Evolutionary conservation across 176 grass and related monocot genomes (phyloP).

Genomic region (Stipa capillata): DNA sequence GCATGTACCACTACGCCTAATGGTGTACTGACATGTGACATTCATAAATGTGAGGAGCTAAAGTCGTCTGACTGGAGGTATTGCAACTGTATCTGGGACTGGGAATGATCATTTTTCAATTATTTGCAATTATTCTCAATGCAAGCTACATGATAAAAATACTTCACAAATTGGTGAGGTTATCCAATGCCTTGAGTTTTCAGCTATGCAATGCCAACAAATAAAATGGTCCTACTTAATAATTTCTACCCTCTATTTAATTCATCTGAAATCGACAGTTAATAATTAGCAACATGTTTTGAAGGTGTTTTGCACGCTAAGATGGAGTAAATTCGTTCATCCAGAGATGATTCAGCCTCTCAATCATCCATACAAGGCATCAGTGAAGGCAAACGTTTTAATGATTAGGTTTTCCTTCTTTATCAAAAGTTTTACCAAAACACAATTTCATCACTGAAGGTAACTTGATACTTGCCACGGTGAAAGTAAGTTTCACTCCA

Average conservation of each 20-base stretch:
- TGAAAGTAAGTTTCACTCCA: conserved; percentile 27
- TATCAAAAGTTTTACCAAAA: background rate
- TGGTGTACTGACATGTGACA: background rate
- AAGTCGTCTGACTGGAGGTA: background rate
- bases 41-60: conserved; percentile 8
- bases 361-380: background rate
- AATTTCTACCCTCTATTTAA: background rate
- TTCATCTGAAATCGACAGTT: conserved; percentile 7
- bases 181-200: background rate
- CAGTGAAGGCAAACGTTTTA: too few species aligned
- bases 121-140: too few species aligned
- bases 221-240: background rate
- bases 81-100: background rate
- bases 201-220: background rate
- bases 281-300: background rate
- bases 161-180: background rate
- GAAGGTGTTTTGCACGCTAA: background rate
- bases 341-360: background rate
- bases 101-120: conserved; percentile 9
- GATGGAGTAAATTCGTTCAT: background rate
- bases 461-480: conserved; percentile 18
- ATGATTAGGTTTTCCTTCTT: background rate
- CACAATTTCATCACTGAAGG: conserved; percentile 3
- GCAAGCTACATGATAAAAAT: background rate
- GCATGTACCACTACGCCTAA: conserved; percentile 1